Conservation (phyloP, 225 moss, liverwort and hornwort genomes). For the Bryum argenteum region DNA sequence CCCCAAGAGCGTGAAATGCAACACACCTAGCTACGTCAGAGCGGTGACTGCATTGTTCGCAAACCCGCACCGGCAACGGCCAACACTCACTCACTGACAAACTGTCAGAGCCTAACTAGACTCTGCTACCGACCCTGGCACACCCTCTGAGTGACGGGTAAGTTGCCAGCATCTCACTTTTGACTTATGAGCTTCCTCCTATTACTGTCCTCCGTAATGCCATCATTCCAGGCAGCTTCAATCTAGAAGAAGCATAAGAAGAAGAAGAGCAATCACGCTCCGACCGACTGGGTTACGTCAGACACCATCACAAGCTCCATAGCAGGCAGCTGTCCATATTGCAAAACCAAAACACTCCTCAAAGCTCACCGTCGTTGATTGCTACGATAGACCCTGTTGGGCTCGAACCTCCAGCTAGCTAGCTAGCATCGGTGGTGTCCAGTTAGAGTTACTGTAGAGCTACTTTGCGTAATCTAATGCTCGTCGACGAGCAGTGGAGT, state of each 20-base stretch:
- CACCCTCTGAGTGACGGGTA: slow-evolving; percentile 13
- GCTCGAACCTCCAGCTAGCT: slow-evolving; percentile 6
- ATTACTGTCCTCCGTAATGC: neutral
- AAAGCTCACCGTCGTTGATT: neutral
- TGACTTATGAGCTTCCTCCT: neutral
- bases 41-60: slow-evolving; percentile 14
- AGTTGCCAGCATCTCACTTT: slow-evolving; percentile 19
- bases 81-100: neutral
- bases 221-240: neutral
- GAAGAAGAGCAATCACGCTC: neutral
- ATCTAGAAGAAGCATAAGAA: neutral
- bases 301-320: neutral
- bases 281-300: neutral
- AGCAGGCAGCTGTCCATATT: neutral
- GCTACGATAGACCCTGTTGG: neutral
- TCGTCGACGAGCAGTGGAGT: no score
- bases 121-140: slow-evolving; percentile 42
- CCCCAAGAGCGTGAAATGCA: slow-evolving; percentile 21
- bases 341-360: neutral
- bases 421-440: neutral
- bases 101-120: slow-evolving; percentile 21
- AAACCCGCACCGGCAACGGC: slow-evolving; percentile 23
- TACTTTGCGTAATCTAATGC: neutral
- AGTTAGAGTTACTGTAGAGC: neutral
- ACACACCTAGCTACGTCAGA: slow-evolving; percentile 11